These are phyloP conservation scores for Aspergillus tamarii DNA, from an alignment of 2,329 filamentous ascomycete genomes.

Conservation along the genomic window DNA sequence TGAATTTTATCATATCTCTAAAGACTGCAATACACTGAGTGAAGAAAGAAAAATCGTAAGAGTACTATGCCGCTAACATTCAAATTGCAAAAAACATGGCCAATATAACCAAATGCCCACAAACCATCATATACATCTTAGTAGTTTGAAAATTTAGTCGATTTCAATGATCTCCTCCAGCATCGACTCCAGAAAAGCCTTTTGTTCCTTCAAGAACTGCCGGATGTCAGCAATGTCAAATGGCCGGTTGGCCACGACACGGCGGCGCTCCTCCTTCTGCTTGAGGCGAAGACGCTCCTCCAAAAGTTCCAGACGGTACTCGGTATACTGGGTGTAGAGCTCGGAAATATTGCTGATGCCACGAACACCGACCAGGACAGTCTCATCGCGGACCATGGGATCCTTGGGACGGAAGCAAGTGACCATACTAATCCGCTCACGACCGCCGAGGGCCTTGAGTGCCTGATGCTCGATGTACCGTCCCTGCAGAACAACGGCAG, in stretches of 20 bases:
- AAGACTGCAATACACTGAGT: background rate
- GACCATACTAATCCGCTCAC: constrained; percentile 8
- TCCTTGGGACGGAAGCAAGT: background rate
- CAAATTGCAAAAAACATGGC: background rate
- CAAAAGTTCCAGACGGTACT: background rate
- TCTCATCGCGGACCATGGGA: background rate
- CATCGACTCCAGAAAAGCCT: background rate
- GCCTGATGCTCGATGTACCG: constrained; percentile 9
- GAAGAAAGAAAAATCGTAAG: background rate
- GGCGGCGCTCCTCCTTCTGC: constrained; percentile 7
- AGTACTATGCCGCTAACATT: background rate
- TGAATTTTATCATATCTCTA: no score
- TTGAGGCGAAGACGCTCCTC: background rate
- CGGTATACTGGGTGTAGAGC: background rate
- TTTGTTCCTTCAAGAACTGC: background rate
- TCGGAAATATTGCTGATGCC: background rate
- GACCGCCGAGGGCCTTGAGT: background rate
- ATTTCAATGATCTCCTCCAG: background rate
- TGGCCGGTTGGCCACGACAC: constrained; percentile 2
- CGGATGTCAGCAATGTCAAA: background rate
- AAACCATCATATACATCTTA: background rate
- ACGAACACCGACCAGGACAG: background rate
- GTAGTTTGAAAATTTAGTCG: background rate
- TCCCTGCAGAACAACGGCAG: constrained; percentile 8
- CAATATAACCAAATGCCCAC: background rate